Evolutionary conservation across 2,329 filamentous ascomycete genomes (phyloP), one percentile per base, ranked within the genome.

Genomic region (Hysterium pulicare): DNA sequence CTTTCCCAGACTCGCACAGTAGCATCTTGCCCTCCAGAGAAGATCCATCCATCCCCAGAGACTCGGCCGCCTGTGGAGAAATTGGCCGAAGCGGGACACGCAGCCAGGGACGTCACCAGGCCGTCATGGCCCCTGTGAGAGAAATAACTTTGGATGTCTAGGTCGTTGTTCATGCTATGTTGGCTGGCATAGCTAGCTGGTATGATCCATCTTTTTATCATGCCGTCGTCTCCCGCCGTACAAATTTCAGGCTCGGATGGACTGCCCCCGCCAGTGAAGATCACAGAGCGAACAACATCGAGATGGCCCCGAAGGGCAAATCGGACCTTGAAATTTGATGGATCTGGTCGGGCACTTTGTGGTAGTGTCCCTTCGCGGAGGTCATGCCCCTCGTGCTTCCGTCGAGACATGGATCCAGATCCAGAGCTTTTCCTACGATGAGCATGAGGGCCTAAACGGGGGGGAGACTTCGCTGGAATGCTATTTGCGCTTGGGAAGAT

Each of bases 241-340:
- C 91, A 97, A 41, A 98, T 91, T 67, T 98, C 93, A 2, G 93
- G 93, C 62, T 98, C 93, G 3, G 88, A 89, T 3, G 90, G 90
- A 59, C 90, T 96, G 47, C 93, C 93, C 32, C 93, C 93, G 19
- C 93, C 93, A 1, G 90, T 97, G 69, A 98, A 98, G 50, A 96
- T 95, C 45, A 97, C 88, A 1, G 89, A 89, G 31, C 93, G 84
- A 4, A 98, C 89, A 2, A 94, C 90, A 62, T 97, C 90, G 2
- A 98, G 77, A 65, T 98, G 93, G 2, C 93, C 93, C 39, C 91
- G 80, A 4, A 98, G 76, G 4, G 90, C 91, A 61, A 95, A 97
- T 38, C 90, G 82, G 45, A 97, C 84, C 67, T 94, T 96, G 72
- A 98, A 97, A 53, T 79, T 89, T 13, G 82, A 79, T 20, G 75